phyloP scores from a whole-genome alignment of 129 eudicot species.

The Deinandra increscens region DNA sequence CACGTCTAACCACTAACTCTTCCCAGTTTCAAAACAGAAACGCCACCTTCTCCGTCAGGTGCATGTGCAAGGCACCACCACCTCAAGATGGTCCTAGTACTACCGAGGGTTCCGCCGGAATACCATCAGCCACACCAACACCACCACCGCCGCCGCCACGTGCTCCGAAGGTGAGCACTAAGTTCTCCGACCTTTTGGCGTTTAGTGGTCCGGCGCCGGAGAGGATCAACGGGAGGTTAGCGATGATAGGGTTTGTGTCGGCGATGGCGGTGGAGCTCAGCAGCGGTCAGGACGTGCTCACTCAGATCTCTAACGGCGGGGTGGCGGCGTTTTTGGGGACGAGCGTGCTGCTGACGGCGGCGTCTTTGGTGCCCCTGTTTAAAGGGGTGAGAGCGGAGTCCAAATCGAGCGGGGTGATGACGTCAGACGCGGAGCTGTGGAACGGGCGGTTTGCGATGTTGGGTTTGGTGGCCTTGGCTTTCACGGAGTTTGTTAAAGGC shows the following conservation, averaged over 20 bases:
- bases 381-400: slow-evolving; percentile 64
- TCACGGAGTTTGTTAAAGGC: slow-evolving; percentile 69
- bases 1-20: too few relatives aligned
- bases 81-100: slow-evolving; percentile 15
- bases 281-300: too few relatives aligned
- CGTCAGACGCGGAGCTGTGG: slow-evolving; percentile 81
- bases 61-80: slow-evolving; percentile 25
- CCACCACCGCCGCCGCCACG: neutral
- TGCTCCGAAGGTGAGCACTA: slow-evolving; percentile 52
- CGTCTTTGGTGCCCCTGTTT: slow-evolving; percentile 35
- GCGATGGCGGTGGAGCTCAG: slow-evolving; percentile 47
- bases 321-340: too few relatives aligned
- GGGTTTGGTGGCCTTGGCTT: slow-evolving; percentile 81
- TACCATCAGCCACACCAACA: too few relatives aligned
- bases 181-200: slow-evolving; percentile 56
- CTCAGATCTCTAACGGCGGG: too few relatives aligned
- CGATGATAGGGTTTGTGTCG: slow-evolving; percentile 65
- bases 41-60: slow-evolving; percentile 16
- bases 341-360: too few relatives aligned
- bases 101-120: too few relatives aligned
- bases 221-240: slow-evolving; percentile 80
- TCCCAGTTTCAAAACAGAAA: too few relatives aligned
- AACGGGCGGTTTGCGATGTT: slow-evolving; percentile 85
- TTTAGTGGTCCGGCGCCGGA: slow-evolving; percentile 94
- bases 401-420: slow-evolving; percentile 60